Conservation (phyloP, 306 rosid species). For the Adenanthera pavonina region DNA sequence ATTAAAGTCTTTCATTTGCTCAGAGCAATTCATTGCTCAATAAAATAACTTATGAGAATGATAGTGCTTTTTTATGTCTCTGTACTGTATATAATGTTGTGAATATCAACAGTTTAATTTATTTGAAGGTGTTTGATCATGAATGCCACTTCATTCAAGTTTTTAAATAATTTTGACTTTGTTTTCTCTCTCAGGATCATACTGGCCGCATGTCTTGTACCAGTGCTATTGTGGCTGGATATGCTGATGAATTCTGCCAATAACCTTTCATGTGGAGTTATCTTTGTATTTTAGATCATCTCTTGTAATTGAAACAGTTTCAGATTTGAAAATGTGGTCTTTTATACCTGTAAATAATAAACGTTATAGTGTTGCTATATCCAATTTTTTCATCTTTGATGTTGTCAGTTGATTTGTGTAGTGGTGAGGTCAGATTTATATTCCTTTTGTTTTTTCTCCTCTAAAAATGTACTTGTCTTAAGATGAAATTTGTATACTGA, state of each 20-base stretch:
- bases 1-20: neutral
- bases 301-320: constrained; percentile 52
- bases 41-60: constrained; percentile 19
- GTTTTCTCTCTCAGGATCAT: constrained; percentile 36
- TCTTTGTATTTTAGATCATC: constrained; percentile 51
- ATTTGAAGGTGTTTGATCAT: constrained; percentile 13
- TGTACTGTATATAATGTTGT: neutral
- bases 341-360: constrained; percentile 54
- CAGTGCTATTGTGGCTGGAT: constrained; percentile 46
- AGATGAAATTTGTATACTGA: constrained; percentile 45
- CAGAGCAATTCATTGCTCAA: constrained; percentile 20
- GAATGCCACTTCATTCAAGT: neutral
- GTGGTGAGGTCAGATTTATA: constrained; percentile 33
- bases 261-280: constrained; percentile 42
- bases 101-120: constrained; percentile 9
- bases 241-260: constrained; percentile 36
- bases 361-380: constrained; percentile 38
- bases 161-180: constrained; percentile 35
- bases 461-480: constrained; percentile 46
- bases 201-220: constrained; percentile 43
- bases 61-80: neutral
- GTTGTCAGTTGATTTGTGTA: constrained; percentile 44
- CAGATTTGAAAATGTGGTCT: constrained; percentile 43
- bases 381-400: constrained; percentile 38
- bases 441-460: constrained; percentile 36